These are phyloP conservation scores for Multifurca ochricompacta DNA, from an alignment of 768 basidiomycete species.

Conservation along the genomic window DNA sequence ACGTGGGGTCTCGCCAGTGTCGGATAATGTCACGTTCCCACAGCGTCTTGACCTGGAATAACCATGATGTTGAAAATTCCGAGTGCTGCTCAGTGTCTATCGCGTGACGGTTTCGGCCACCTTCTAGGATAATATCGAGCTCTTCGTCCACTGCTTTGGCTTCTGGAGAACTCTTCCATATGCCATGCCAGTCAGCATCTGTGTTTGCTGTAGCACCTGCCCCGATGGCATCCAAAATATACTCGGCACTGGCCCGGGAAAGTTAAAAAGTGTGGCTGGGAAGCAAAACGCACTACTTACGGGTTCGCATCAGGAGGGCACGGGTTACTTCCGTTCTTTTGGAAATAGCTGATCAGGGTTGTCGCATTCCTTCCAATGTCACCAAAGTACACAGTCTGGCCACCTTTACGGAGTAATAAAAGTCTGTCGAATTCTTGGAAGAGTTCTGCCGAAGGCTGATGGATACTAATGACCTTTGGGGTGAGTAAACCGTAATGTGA, in stretches of 20 bases:
- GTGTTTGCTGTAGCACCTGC: constrained; percentile 44
- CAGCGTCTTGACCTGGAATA: constrained; percentile 30
- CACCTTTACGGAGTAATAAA: constrained; percentile 69
- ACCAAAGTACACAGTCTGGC: constrained; percentile 60
- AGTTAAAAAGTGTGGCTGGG: neutral
- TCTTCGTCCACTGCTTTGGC: constrained; percentile 32
- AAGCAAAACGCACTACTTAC: constrained; percentile 21
- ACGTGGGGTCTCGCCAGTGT: constrained; percentile 37
- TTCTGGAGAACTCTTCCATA: constrained; percentile 42
- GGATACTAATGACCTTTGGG: constrained; percentile 26
- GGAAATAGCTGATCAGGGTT: constrained; percentile 70
- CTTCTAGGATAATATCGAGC: constrained; percentile 36
- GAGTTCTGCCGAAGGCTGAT: constrained; percentile 74
- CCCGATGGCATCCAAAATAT: constrained; percentile 47
- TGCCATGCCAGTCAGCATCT: constrained; percentile 40
- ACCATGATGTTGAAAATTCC: constrained; percentile 35
- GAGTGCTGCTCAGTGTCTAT: constrained; percentile 23
- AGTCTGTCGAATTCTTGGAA: constrained; percentile 81
- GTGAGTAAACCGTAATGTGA: neutral
- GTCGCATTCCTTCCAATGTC: constrained; percentile 56
- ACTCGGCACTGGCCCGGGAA: constrained; percentile 34
- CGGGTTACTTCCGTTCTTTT: constrained; percentile 52
- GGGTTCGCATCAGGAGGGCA: constrained; percentile 69
- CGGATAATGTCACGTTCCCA: constrained; percentile 26
- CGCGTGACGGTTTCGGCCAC: constrained; percentile 28